Conservation (phyloP, 106 monocot species). For the Phalaenopsis equestris region DNA sequence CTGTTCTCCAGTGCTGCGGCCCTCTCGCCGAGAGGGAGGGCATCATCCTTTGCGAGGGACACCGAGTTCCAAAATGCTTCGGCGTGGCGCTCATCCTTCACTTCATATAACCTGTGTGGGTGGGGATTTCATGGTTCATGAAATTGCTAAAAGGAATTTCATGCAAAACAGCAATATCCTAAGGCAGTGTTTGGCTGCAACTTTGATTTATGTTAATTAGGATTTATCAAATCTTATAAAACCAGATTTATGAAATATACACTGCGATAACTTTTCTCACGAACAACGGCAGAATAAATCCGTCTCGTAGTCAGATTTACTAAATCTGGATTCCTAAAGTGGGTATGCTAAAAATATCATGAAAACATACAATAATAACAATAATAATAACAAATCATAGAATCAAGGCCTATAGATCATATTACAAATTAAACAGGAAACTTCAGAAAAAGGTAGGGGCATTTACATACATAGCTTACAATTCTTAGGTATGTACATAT, state of each 20-base stretch:
- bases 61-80: slow-evolving; percentile 61
- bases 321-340: too few species aligned
- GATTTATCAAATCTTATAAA: too few species aligned
- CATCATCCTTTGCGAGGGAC: slow-evolving; percentile 74
- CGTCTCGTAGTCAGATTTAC: too few species aligned
- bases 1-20: slow-evolving; percentile 25
- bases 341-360: neutral
- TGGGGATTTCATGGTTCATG: neutral
- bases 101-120: slow-evolving; percentile 71
- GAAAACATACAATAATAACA: neutral
- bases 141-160: neutral
- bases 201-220: too few species aligned
- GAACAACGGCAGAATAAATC: too few species aligned
- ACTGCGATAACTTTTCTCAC: too few species aligned
- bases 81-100: slow-evolving; percentile 93
- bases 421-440: neutral
- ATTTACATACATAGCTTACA: too few species aligned
- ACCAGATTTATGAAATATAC: too few species aligned
- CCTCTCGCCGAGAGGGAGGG: slow-evolving; percentile 69
- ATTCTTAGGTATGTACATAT: too few species aligned
- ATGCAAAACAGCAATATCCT: neutral
- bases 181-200: too few species aligned
- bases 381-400: neutral
- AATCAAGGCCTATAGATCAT: neutral
- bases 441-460: too few species aligned